Evolutionary conservation across 2,329 filamentous ascomycete species (phyloP).

Genomic region (Cladosporium austrohemisphaericum): DNA sequence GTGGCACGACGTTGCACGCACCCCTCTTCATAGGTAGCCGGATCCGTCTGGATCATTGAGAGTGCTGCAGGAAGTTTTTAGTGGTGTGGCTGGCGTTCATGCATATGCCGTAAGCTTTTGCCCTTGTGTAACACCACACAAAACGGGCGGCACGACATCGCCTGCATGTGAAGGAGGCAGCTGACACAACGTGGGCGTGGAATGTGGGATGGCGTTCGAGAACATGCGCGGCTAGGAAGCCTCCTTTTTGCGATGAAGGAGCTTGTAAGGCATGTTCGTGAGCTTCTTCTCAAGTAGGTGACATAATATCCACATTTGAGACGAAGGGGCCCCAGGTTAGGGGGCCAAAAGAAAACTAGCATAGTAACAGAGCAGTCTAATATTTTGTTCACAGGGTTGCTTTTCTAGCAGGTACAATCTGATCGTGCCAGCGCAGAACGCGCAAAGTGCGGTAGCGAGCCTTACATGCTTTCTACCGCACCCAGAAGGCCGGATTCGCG

Average conservation of each 20-base stretch:
- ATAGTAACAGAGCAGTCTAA: constrained; percentile 8
- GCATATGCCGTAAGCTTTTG: no score
- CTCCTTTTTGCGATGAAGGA: no score
- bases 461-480: constrained; percentile 25
- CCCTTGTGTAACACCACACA: no score
- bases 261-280: no score
- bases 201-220: constrained; percentile 8
- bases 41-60: no score
- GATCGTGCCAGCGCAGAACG: constrained; percentile 3
- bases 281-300: no score
- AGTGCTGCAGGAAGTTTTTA: no score
- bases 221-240: neutral
- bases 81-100: no score
- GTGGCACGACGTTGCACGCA: no score
- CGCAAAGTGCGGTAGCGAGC: constrained; percentile 6
- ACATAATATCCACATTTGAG: no score
- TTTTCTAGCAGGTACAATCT: constrained; percentile 4
- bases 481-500: constrained; percentile 78
- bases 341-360: neutral
- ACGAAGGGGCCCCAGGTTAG: no score
- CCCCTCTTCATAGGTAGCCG: no score
- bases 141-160: neutral
- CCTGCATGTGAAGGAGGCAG: neutral
- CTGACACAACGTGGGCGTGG: constrained; percentile 13
- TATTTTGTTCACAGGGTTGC: neutral